These are phyloP conservation scores for Peronospora farinosa DNA, from an alignment of 352 stramenopile genomes.

Conservation along the genomic window DNA sequence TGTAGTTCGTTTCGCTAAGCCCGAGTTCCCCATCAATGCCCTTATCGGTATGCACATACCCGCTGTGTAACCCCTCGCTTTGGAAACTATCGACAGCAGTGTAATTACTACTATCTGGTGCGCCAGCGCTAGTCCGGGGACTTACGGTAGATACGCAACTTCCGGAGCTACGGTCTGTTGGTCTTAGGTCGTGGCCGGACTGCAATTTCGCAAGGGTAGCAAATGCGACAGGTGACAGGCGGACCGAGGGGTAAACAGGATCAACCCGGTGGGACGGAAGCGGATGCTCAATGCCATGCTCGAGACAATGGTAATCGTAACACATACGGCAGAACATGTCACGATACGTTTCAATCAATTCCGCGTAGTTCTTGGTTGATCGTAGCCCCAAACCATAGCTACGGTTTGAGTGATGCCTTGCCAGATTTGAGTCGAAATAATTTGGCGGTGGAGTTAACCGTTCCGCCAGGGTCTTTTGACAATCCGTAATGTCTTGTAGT, in stretches of 20 bases:
- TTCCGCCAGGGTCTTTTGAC: constrained; percentile 25
- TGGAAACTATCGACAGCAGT: constrained; percentile 12
- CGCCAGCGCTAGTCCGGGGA: constrained; percentile 1
- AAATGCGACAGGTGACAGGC: constrained; percentile 35
- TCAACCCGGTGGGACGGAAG: constrained; percentile 51
- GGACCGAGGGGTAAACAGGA: constrained; percentile 49
- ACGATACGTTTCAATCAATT: constrained; percentile 83
- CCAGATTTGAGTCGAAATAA: constrained; percentile 67
- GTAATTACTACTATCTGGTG: constrained; percentile 11
- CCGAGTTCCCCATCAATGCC: constrained; percentile 7
- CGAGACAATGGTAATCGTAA: constrained; percentile 89
- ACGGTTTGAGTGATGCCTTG: constrained; percentile 28
- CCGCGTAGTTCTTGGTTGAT: constrained; percentile 51
- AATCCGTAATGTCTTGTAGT: constrained; percentile 16
- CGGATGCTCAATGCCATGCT: constrained; percentile 84
- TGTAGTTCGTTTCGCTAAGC: constrained; percentile 10
- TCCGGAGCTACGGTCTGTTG: constrained; percentile 9
- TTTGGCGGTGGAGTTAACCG: constrained; percentile 44
- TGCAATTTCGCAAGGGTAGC: constrained; percentile 16
- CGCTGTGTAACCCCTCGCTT: constrained; percentile 4
- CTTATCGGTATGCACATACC: constrained; percentile 17
- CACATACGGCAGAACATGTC: constrained; percentile 90
- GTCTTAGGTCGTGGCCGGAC: constrained; percentile 5
- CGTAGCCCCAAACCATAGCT: constrained; percentile 42
- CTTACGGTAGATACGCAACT: constrained; percentile 16